Base-by-base conservation (phyloP, 768 basidiomycete genomes). In the Phanerochaete carnosa region DNA sequence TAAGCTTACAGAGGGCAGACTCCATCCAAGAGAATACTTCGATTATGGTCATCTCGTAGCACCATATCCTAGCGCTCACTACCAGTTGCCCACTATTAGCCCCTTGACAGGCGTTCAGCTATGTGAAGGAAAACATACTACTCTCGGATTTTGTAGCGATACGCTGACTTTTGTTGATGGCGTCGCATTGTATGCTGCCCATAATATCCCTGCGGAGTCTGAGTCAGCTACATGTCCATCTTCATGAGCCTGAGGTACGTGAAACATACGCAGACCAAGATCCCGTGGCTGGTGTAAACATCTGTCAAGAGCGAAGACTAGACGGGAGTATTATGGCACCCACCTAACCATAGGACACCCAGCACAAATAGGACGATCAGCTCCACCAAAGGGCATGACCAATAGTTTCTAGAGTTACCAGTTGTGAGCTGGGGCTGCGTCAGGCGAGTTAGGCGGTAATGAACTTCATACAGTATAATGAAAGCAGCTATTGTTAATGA, bases 21-120 rank as follows among this genome's bases (percentile, higher is more conserved):
- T 83, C 73, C 68, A 83, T 78, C 91, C 91, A 92, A 0, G 90
- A 91, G 69, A 92, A 83, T 1, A 88, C 89, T 65, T 91, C 83
- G 33, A 90, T 78, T 47, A 86, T 85, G 71, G 88, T 90, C 87
- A 92, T 89, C 68, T 90, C 83, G 70, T 89, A 88, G 70, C 91
- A 93, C 64, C 80, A 92, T 29, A 74, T 70, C 64, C 76, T 75
- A 8, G 74, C 72, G 55, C 81, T 80, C 57, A 83, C 91, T 92
- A 54, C 33, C 6, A 35, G 13, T 13, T n/a, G n/a, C 45, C 54
- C 12, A 49, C 29, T 54, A 33, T 35, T 35, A 35, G 33, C 13
- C n/a, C n/a, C n/a, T n/a, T n/a, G n/a, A n/a, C n/a, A n/a, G n/a
- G n/a, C n/a, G n/a, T n/a, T n/a, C n/a, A n/a, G n/a, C n/a, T n/a